Conservation (phyloP, 2,329 filamentous ascomycete species). For the Phymatotrichopsis omnivora region DNA sequence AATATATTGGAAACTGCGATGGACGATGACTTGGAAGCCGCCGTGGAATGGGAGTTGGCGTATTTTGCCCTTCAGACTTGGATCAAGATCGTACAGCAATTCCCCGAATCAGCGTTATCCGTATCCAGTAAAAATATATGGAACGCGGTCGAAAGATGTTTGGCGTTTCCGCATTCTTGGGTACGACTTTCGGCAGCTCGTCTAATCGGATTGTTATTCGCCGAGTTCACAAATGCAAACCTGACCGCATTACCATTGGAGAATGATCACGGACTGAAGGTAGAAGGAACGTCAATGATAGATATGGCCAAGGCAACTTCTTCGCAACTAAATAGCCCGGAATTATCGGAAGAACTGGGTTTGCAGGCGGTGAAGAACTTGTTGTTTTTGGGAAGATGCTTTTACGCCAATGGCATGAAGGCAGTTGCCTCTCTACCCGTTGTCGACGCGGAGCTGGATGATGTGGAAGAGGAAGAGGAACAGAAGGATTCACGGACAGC, state of each 20-base stretch:
- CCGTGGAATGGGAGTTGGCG: conserved; percentile 59
- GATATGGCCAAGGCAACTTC: conserved; percentile 47
- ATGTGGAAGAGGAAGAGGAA: conserved; percentile 36
- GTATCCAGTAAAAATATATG: conserved; percentile 56
- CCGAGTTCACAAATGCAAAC: conserved; percentile 60
- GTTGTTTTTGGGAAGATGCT: conserved; percentile 64
- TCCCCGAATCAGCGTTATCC: conserved; percentile 54
- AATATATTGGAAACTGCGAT: conserved; percentile 48
- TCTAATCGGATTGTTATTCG: conserved; percentile 66
- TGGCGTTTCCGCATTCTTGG: conserved; percentile 60
- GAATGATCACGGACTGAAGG: conserved; percentile 59
- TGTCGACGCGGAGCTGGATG: conserved; percentile 41
- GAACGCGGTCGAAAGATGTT: conserved; percentile 54
- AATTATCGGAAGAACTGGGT: conserved; percentile 63
- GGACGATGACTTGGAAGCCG: conserved; percentile 39
- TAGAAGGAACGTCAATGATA: conserved; percentile 56
- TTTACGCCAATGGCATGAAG: conserved; percentile 47
- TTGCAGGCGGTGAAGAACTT: conserved; percentile 70
- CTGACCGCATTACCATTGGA: conserved; percentile 50
- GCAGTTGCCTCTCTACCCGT: conserved; percentile 37
- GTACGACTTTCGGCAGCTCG: conserved; percentile 69
- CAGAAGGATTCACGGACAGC: conserved; percentile 40
- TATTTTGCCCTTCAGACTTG: conserved; percentile 63
- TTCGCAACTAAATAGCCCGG: conserved; percentile 51
- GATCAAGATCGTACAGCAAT: conserved; percentile 55